Evolutionary conservation across 2,329 filamentous ascomycete genomes (phyloP).

Genomic region (Penicillium sp.): DNA sequence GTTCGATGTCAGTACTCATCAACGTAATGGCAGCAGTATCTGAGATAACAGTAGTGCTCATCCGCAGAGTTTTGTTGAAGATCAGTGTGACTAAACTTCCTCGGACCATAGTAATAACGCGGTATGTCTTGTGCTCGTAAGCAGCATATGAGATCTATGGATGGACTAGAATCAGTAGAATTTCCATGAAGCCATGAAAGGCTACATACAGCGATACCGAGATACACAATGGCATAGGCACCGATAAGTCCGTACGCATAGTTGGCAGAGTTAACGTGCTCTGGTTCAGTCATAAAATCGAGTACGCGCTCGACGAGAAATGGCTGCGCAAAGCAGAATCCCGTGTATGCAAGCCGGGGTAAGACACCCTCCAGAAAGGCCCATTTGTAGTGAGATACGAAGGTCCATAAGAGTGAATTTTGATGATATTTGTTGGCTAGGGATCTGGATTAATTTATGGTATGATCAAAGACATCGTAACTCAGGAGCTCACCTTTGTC

Average conservation of each 20-base stretch:
- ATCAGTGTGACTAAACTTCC: conserved; percentile 47
- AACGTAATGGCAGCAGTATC: conserved; percentile 46
- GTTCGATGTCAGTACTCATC: conserved; percentile 51
- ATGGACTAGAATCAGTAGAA: background rate
- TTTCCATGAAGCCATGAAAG: background rate
- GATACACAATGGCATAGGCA: conserved; percentile 40
- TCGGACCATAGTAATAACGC: conserved; percentile 40
- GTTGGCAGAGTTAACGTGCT: conserved; percentile 23
- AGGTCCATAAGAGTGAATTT: conserved; percentile 23
- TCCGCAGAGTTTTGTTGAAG: conserved; percentile 47
- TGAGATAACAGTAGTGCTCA: conserved; percentile 34
- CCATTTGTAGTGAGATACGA: conserved; percentile 22
- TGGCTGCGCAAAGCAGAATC: conserved; percentile 49
- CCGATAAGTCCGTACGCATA: conserved; percentile 40
- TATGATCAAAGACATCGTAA: background rate
- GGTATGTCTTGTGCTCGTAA: conserved; percentile 39
- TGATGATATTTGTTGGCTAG: conserved; percentile 17
- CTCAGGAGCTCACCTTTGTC: conserved; percentile 19
- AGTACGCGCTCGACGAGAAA: conserved; percentile 41
- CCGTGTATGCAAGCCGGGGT: conserved; percentile 42
- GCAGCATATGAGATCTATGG: conserved; percentile 31
- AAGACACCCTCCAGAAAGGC: conserved; percentile 27
- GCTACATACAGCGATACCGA: conserved; percentile 38
- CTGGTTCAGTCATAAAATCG: conserved; percentile 20
- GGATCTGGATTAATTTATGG: background rate